A percentile compares a stretch with the other conserved stretches of the same genome.
These are phyloP conservation scores for Rosa hybrid DNA, from an alignment of 331 rosid species.

Conservation along the genomic window DNA sequence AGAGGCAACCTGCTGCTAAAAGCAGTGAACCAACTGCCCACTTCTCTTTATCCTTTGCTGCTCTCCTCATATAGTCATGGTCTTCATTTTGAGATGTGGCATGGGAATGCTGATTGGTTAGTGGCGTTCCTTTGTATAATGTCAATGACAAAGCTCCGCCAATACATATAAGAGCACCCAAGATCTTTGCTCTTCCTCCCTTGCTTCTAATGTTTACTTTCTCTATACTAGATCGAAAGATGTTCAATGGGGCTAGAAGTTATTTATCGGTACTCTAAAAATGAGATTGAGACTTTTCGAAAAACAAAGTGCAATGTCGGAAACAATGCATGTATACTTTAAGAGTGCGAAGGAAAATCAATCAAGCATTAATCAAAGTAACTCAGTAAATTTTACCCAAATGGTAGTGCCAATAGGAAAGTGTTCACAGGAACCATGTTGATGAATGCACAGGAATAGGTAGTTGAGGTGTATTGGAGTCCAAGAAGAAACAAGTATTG, in stretches of 20 bases:
- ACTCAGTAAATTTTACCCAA: conserved; percentile 50
- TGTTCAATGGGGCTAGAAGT: conserved; percentile 11
- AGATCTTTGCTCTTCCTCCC: conserved; percentile 66
- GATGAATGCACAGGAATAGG: conserved; percentile 80
- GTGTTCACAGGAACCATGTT: conserved; percentile 79
- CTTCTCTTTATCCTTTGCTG: conserved; percentile 36
- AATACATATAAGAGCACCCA: conserved; percentile 62
- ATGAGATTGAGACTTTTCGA: background rate
- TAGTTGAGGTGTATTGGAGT: conserved; percentile 69
- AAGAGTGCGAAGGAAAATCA: background rate
- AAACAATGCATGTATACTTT: background rate
- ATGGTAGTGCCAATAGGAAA: conserved; percentile 73
- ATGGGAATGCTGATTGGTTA: conserved; percentile 39
- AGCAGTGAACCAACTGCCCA: conserved; percentile 65
- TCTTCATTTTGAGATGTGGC: conserved; percentile 13
- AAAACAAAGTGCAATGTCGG: background rate
- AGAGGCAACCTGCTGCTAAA: conserved; percentile 51
- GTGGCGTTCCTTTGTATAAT: conserved; percentile 68
- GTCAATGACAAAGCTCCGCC: conserved; percentile 61
- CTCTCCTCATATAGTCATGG: conserved; percentile 4
- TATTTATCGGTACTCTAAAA: background rate
- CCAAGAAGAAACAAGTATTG: conserved; percentile 67
- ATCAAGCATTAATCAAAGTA: too few species aligned
- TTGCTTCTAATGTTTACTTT: conserved; percentile 58
- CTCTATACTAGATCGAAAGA: conserved; percentile 52